Conservation (phyloP, 208 protist genomes). For the Crithidia mellificae region DNA sequence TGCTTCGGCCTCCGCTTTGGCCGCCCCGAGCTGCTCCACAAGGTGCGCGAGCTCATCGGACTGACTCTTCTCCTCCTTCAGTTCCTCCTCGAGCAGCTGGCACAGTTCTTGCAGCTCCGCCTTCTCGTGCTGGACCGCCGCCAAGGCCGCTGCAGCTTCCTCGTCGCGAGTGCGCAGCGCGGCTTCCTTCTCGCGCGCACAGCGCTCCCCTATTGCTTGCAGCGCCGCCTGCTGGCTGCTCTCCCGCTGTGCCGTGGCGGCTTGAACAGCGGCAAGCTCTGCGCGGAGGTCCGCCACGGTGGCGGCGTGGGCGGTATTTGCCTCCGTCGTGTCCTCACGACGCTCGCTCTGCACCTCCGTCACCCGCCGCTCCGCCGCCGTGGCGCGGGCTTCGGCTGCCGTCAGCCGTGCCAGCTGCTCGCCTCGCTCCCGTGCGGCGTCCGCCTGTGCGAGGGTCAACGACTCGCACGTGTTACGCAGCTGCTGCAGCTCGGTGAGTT, state of each 20-base stretch:
- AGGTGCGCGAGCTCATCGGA: slow-evolving; percentile 32
- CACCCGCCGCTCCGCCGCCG: background rate
- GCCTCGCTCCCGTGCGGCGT: background rate
- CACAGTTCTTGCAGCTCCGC: slow-evolving; percentile 45
- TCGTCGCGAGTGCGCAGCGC: background rate
- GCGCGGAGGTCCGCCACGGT: background rate
- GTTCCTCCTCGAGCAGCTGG: slow-evolving; percentile 42
- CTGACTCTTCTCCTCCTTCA: slow-evolving; percentile 39
- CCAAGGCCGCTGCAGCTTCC: background rate
- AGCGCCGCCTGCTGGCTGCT: background rate
- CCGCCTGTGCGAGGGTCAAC: background rate
- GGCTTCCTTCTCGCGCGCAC: background rate
- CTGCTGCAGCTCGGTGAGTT: background rate
- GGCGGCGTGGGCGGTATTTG: background rate
- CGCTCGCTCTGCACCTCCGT: background rate
- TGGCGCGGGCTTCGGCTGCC: background rate
- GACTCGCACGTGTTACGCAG: background rate
- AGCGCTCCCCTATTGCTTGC: background rate
- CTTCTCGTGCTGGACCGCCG: slow-evolving; percentile 24
- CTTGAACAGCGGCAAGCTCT: background rate
- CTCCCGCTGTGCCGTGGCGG: background rate
- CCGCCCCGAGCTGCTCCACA: slow-evolving; percentile 29
- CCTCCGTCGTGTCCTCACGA: background rate
- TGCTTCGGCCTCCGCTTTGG: slow-evolving; percentile 21
- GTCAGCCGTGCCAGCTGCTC: background rate